Percentiles rank a stretch among this genome's conserved stretches.
phyloP scores from a whole-genome alignment of 352 stramenopile genomes.

The Heterotrichella gracilis region DNA sequence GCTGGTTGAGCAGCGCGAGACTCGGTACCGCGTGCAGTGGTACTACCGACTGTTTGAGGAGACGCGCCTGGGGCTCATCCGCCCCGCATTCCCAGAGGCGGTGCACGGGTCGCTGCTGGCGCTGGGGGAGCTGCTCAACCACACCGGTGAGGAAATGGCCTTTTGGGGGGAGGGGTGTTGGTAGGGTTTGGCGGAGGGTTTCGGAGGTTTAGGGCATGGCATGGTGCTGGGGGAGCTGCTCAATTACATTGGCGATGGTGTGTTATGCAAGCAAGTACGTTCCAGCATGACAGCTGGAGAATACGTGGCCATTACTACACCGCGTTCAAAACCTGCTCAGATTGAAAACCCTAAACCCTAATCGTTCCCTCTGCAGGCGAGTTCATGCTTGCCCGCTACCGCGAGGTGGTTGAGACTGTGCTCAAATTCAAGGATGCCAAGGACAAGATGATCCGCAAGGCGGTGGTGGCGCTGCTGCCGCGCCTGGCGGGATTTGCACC shows the following conservation, averaged over 20 bases:
- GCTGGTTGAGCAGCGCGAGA: constrained; percentile 39
- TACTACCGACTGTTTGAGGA: constrained; percentile 38
- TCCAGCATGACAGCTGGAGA: neutral
- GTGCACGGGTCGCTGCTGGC: constrained; percentile 70
- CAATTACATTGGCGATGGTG: neutral
- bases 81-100: neutral
- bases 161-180: constrained; percentile 20
- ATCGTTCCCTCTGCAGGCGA: constrained; percentile 24
- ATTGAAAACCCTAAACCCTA: too few species aligned
- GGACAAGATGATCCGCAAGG: constrained; percentile 37
- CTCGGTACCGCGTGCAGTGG: constrained; percentile 42
- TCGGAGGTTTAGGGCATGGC: neutral
- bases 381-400: constrained; percentile 44
- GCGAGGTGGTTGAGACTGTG: constrained; percentile 41
- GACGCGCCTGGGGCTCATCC: neutral
- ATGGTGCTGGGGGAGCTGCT: neutral
- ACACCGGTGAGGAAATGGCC: constrained; percentile 75
- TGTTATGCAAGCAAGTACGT: neutral
- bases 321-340: too few species aligned
- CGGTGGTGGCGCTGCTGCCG: constrained; percentile 49
- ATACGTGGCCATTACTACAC: too few species aligned
- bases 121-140: constrained; percentile 57
- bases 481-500: constrained; percentile 54
- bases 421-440: constrained; percentile 56
- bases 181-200: too few species aligned